Base-by-base conservation (phyloP, 1,284 basidiomycete species). In the Lignosus rhinocerotis region DNA sequence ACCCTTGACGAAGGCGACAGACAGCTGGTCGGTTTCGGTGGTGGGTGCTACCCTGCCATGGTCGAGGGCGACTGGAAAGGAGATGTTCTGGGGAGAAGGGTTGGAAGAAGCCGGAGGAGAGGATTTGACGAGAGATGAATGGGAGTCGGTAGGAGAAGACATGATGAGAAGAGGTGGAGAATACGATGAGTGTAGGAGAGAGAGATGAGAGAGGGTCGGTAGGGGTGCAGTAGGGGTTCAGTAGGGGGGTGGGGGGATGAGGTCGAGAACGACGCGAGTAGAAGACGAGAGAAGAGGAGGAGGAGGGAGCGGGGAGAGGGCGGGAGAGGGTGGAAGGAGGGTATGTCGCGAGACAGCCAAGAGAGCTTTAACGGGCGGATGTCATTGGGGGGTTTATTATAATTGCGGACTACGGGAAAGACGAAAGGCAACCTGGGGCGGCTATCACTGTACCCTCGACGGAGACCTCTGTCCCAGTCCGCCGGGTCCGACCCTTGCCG, bases 1-100 rank as follows among this genome's bases (percentile, higher is more conserved):
- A 19, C 72, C 72, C 59, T 75, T 75, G 55, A 75, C 72, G 51
- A 75, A 75, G 21, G 73, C 68, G 21, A 72, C 67, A 34, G 64
- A 65, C 34, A 65, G 49, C 17, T 67, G 66, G 47, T 71, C 70
- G 7, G 31, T 10, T 19, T 48, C 46, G 4, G 46, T 16, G 32
- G 36, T 51, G 11, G 52, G 42, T 44, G 60, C 5, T 32, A 49
- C n/a, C 55, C 49, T 39, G 43, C 51, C 51, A 32, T 42, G 50
- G 33, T 51, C 57, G 42, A 21, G 31, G 48, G 36, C 50, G 42
- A 52, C 19, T 17, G 34, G 30, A 17, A 48, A 47, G 42, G 53
- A 42, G 8, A 53, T 7, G 19, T 54, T 38, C 34, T 43, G 56
- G 3, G 50, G 41, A 31, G 19, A 43, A 9, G 19, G 14, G 14